Base-by-base conservation (phyloP, 1,284 basidiomycete genomes). In the Stygiomarasmius scandens region DNA sequence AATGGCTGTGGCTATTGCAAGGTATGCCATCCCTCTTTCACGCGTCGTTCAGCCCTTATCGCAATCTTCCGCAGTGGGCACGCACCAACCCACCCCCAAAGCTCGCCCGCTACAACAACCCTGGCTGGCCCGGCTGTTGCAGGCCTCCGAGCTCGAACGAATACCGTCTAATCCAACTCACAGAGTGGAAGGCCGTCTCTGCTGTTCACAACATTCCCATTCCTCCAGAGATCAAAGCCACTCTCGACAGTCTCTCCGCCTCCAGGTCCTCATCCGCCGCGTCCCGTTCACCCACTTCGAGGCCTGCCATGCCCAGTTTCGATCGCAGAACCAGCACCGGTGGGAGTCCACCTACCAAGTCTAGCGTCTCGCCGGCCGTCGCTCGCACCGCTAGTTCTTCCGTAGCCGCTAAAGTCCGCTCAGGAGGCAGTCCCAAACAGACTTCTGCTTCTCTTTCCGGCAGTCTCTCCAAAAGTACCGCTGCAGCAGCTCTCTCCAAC, bases 1-100 rank as follows among this genome's bases (percentile, higher is more conserved):
- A 92, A 89, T 65, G 90, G 90, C 43, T 93, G 90, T 71, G 90
- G 90, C 19, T 92, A 83, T 72, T 92, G 90, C 86, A 92, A 91
- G 84, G 90, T 90, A 56, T 36, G 71, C 69, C 16, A 62, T 59
- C 38, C 50, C 58, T 58, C 61, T 59, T 71, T 72, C 62, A 59
- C 65, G 58, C 59, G 66, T 58, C 53, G 61, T 65, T 55, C 48
- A 69, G 64, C 66, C 48, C 55, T 65, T 51, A 66, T 60, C 60
- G 55, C 56, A 58, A 38, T 23, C 34, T 50, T 55, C 56, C 52
- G 49, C 69, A 91, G 89, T 90, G 87, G 87, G 87, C 88, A 59
- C 78, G 78, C 60, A 78, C 76, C 19, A 82, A 79, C 64, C 82
- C 84, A 14, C 74, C 79, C 2, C 66, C 80, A 49, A 84, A 83